Base-by-base conservation (phyloP, 441 rosid species). In the Erysimum cheiri region DNA sequence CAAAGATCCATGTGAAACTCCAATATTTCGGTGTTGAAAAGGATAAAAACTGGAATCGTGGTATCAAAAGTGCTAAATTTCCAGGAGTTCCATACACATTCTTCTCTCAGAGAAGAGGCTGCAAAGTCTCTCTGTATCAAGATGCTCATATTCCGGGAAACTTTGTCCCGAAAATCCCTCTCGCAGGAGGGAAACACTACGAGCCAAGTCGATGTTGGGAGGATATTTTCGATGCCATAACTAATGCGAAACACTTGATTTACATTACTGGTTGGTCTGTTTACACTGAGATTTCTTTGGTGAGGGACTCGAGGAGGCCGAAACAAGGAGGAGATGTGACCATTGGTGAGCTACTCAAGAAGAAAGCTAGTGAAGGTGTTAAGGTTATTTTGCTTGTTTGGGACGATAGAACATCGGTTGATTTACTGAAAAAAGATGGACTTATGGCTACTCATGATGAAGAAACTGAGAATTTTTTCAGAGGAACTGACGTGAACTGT, bases 191-290 rank as follows among this genome's bases (percentile, higher is more conserved):
- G 73, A 86, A 92, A 67, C 36, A 77, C 80, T 94, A 85, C 40
- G 89, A 92, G 85, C 89, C 99, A 24, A 7, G 4, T 44, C 97
- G 99, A 67, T 92, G 99, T 32, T 94, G 99, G 98, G 99, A 94
- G 81, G 98, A 94, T 79, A 48, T 94, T 55, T 94, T 92, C 26
- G 99, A 92, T 77, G 91, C 98, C 6, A 85, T 94, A 54, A 81
- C 80, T 63, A 85, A 94, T 24, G 99, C 99, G 0, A 86, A 81
- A 64, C 97, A 94, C 77, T 24, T 94, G 72, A 90, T 94, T 72
- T 94, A 88, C 82, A 90, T 94, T 53, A 94, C 99, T 44, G 99
- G 98, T 13, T 94, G 99, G 99, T 94, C 99, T 62, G 99, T 94
- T 66, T 94, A 92, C 60, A 81, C 97, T 26, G 99, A 90, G 80